These are phyloP conservation scores for Linum lewisii DNA, from an alignment of 345 rosid species.

Conservation along the genomic window DNA sequence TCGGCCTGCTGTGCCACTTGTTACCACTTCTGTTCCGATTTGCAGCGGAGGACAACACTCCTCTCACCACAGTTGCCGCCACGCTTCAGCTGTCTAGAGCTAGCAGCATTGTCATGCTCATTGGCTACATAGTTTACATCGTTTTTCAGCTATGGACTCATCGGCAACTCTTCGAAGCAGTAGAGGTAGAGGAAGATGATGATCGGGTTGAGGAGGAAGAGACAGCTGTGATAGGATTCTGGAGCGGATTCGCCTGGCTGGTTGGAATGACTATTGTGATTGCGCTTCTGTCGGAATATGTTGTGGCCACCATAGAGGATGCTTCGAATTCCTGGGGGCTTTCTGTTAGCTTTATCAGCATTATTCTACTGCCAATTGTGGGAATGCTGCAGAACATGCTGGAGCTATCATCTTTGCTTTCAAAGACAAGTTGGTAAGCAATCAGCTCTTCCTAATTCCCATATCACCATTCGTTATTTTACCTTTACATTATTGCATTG, in stretches of 20 bases:
- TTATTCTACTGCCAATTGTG: conserved; percentile 79
- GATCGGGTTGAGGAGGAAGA: conserved; percentile 35
- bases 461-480: too few relatives aligned
- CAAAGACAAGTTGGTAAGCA: conserved; percentile 66
- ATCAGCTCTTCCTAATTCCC: too few relatives aligned
- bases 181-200: conserved; percentile 36
- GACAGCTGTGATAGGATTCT: conserved; percentile 59
- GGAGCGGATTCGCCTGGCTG: conserved; percentile 80
- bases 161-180: conserved; percentile 53
- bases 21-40: conserved; percentile 54
- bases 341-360: conserved; percentile 81
- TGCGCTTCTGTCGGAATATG: conserved; percentile 68
- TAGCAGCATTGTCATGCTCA: conserved; percentile 75
- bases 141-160: conserved; percentile 79
- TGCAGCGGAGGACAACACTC: conserved; percentile 21
- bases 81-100: conserved; percentile 60
- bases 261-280: conserved; percentile 70
- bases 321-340: conserved; percentile 86
- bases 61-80: conserved; percentile 29
- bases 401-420: conserved; percentile 91
- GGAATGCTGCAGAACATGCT: conserved; percentile 95
- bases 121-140: conserved; percentile 60
- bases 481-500: too few relatives aligned
- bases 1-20: conserved; percentile 64
- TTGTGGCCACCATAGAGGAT: conserved; percentile 77